Base-by-base conservation (phyloP, 2,329 filamentous ascomycete genomes). In the Curvularia lunata region DNA sequence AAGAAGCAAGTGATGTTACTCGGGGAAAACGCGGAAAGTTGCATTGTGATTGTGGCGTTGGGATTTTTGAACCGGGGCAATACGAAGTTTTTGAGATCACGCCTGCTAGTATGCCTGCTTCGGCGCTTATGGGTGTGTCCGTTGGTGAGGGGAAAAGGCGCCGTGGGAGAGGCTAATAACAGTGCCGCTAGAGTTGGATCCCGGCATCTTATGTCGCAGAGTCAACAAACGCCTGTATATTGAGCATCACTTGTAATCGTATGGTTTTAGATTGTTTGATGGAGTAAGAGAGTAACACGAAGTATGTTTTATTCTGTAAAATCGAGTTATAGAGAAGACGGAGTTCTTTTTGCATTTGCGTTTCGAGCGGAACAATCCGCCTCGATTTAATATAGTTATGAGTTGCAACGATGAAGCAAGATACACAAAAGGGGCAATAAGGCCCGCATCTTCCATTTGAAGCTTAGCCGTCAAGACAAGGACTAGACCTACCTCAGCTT, bases 11-110 rank as follows among this genome's bases (percentile, higher is more conserved):
- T 50, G 7, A 8, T 50, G 30, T 18, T 46, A 10, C 25, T 56
- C 4, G 45, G 23, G 49, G 54, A 3, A 43, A 48, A 21, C 23
- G 38, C 16, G 48, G 43, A 16, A 52, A 48, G 8, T 18, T 23
- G 2, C 49, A 48, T 34, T 53, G 43, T 19, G 30, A 38, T 18
- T 49, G 49, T 18, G 38, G 48, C 5, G 46, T 37, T 25, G 41
- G 23, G 38, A 57, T 52, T n/a, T 57, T 43, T 18, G 45, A 49
- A 28, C 30, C 19, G 4, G 50, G 45, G 18, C 13, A 12, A 5
- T 53, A 49, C 42, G 37, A 27, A 4, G 13, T 49, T 6, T 45
- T 43, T 32, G 55, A 46, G 40, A 13, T 46, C n/a, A 30, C 12
- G 48, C 30, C 21, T 41, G 16, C 7, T 16, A 13, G 32, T n/a